A percentile compares a stretch with the other conserved stretches of the same genome.
Conservation (phyloP, 805 yeast genomes). For the Cyberlindnera maritima region DNA sequence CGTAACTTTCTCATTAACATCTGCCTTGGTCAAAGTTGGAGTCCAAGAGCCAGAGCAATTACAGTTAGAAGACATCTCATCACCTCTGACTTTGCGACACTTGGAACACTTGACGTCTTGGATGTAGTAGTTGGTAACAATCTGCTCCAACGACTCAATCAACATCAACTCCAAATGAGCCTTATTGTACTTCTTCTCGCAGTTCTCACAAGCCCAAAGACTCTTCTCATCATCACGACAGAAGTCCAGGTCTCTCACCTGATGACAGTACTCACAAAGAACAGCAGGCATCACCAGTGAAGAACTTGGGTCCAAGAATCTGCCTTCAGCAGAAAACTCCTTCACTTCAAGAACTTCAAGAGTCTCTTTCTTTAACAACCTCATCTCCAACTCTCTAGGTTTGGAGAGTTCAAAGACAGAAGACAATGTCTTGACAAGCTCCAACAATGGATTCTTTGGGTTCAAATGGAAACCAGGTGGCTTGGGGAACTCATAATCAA, state of each 20-base stretch:
- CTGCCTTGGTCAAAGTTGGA: conserved; percentile 47
- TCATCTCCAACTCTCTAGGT: conserved; percentile 64
- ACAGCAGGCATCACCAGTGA: conserved; percentile 64
- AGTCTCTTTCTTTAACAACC: conserved; percentile 72
- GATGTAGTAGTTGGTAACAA: conserved; percentile 56
- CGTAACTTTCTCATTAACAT: conserved; percentile 42
- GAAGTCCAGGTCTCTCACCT: conserved; percentile 72
- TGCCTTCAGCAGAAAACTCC: conserved; percentile 78
- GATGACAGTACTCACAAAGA: conserved; percentile 77
- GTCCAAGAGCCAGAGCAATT: conserved; percentile 87
- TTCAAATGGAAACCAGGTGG: conserved; percentile 70
- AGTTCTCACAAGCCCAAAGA: conserved; percentile 61
- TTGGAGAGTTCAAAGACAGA: conserved; percentile 69
- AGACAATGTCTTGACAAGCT: conserved; percentile 70
- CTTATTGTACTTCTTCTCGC: conserved; percentile 62
- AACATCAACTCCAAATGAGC: conserved; percentile 77
- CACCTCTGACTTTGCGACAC: conserved; percentile 66
- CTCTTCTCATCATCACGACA: conserved; percentile 59
- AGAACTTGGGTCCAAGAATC: conserved; percentile 71
- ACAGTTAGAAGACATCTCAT: conserved; percentile 72
- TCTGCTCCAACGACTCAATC: conserved; percentile 57
- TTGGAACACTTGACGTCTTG: conserved; percentile 84
- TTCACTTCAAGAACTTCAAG: conserved; percentile 71
- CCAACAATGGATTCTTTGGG: conserved; percentile 70
- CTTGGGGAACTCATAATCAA: conserved; percentile 69